These are phyloP conservation scores for Seminavis robusta DNA, from an alignment of 108 stramenopile genomes.

Conservation along the genomic window DNA sequence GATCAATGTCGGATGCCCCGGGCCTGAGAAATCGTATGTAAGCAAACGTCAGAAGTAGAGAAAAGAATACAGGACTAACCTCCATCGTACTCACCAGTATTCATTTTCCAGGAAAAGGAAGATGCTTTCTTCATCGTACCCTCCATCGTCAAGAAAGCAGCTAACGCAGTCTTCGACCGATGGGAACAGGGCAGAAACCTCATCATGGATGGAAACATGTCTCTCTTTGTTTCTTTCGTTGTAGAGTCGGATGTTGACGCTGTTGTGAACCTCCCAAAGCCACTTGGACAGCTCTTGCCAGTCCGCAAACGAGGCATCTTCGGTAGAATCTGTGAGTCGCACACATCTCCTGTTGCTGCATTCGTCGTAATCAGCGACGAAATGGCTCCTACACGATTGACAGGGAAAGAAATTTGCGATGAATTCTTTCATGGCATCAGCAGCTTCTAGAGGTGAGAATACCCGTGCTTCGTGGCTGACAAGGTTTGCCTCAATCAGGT, in stretches of 20 bases:
- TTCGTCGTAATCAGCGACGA: conserved; percentile 66
- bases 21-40: background rate
- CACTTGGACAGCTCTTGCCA: conserved; percentile 77
- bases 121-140: conserved; percentile 43
- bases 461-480: conserved; percentile 4
- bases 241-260: conserved; percentile 61
- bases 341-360: conserved; percentile 76
- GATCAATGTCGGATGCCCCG: conserved; percentile 25
- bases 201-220: background rate
- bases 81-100: conserved; percentile 34
- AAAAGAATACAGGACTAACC: background rate
- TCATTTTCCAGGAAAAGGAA: conserved; percentile 37
- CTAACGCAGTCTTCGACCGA: conserved; percentile 22
- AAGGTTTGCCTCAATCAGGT: conserved; percentile 43
- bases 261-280: conserved; percentile 86
- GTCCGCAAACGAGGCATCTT: conserved; percentile 36
- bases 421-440: conserved; percentile 47
- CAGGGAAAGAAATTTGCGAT: conserved; percentile 80
- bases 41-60: background rate
- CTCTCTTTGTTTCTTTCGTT: conserved; percentile 17
- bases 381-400: conserved; percentile 62
- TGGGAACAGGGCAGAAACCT: conserved; percentile 31
- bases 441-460: conserved; percentile 42
- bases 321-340: conserved; percentile 37
- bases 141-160: conserved; percentile 41